Percentiles rank a stretch among this genome's conserved stretches.
Evolutionary conservation across 768 basidiomycete genomes (phyloP).

Genomic region (Mycena galericulata): DNA sequence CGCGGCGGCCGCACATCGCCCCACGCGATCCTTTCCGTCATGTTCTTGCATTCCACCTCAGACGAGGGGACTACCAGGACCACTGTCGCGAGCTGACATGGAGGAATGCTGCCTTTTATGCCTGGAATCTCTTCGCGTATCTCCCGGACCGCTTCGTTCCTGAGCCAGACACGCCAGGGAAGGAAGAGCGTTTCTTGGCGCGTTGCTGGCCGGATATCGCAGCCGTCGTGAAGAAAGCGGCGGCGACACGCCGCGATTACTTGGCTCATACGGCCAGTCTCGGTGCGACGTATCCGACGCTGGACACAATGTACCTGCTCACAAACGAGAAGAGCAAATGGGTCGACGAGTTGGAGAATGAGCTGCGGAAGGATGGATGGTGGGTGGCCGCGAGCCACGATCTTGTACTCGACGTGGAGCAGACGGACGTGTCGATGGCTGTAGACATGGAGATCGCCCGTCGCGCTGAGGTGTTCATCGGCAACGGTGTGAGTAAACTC

Average conservation of each 20-base stretch:
- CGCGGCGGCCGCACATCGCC: constrained; percentile 41
- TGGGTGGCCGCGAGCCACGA: constrained; percentile 33
- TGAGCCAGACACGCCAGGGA: constrained; percentile 24
- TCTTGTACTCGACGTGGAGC: constrained; percentile 16
- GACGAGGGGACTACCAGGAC: constrained; percentile 43
- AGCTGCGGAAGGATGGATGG: constrained; percentile 49
- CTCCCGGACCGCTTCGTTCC: constrained; percentile 39
- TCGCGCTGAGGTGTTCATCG: constrained; percentile 27
- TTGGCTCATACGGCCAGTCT: neutral
- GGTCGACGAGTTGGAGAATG: constrained; percentile 45
- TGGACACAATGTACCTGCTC: constrained; percentile 51
- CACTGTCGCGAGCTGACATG: constrained; percentile 34
- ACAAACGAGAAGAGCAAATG: constrained; percentile 53
- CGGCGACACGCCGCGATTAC: constrained; percentile 26
- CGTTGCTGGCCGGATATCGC: constrained; percentile 42
- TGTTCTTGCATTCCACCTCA: constrained; percentile 40
- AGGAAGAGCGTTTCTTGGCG: constrained; percentile 27
- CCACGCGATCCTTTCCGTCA: constrained; percentile 46
- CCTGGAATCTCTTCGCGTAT: constrained; percentile 38
- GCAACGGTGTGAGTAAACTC: constrained; percentile 21
- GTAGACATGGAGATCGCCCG: constrained; percentile 31
- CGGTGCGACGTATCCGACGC: neutral
- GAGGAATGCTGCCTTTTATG: constrained; percentile 28
- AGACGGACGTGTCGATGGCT: constrained; percentile 27
- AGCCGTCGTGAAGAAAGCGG: constrained; percentile 31